phyloP scores from a whole-genome alignment of 1,139 yeast species.

The Hansenula sp. region DNA sequence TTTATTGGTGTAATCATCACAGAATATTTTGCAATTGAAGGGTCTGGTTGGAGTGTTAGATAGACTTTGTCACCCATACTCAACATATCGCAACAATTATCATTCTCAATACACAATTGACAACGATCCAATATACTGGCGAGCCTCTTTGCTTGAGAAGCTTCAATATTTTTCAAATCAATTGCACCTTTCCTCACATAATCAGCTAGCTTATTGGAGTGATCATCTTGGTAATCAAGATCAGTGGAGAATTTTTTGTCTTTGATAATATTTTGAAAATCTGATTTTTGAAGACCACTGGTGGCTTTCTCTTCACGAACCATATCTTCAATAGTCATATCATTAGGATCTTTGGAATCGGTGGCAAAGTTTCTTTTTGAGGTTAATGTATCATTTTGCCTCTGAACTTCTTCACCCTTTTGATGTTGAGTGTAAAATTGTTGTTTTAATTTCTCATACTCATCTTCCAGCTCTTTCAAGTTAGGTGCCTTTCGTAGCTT shows the following conservation, averaged over 20 bases:
- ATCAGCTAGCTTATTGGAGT: constrained; percentile 32
- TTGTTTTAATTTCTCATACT: constrained; percentile 21
- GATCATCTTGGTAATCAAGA: constrained; percentile 39
- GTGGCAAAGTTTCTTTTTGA: constrained; percentile 2
- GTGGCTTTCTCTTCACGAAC: constrained; percentile 27
- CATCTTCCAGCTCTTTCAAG: constrained; percentile 23
- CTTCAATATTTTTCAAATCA: constrained; percentile 25
- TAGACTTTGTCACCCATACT: constrained; percentile 19
- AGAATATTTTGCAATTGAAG: constrained; percentile 31
- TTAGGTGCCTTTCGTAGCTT: constrained; percentile 25
- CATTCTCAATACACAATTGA: constrained; percentile 32
- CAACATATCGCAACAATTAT: constrained; percentile 20
- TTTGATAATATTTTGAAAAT: constrained; percentile 30
- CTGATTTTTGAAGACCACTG: constrained; percentile 14
- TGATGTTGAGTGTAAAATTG: constrained; percentile 6
- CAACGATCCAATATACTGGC: constrained; percentile 32
- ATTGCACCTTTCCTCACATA: constrained; percentile 22
- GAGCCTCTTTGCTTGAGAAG: constrained; percentile 24
- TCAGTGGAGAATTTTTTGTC: constrained; percentile 33
- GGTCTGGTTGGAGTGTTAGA: constrained; percentile 27
- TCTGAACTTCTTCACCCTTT: constrained; percentile 6
- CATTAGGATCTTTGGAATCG: constrained; percentile 7
- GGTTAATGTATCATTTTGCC: background rate
- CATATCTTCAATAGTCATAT: constrained; percentile 34
- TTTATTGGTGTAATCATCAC: constrained; percentile 37